These are phyloP conservation scores for Xylariaceae sp. DNA, from an alignment of 2,329 filamentous ascomycete species.

Conservation along the genomic window DNA sequence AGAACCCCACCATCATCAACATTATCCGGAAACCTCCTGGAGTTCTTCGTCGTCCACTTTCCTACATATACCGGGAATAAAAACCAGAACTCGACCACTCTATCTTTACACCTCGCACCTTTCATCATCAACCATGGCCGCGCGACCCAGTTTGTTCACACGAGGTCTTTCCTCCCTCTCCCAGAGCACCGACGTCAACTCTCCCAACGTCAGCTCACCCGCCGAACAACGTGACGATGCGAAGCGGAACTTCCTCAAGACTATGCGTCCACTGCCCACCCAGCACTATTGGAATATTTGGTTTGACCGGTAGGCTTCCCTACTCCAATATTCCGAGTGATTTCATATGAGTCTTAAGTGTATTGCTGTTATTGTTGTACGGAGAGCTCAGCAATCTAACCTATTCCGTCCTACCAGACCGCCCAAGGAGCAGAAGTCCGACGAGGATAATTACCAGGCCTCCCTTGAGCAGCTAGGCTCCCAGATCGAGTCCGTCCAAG, in stretches of 20 bases:
- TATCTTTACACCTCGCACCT: not conserved
- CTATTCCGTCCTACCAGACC: constrained; percentile 30
- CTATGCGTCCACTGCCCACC: constrained; percentile 65
- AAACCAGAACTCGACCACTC: not conserved
- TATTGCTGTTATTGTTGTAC: not conserved
- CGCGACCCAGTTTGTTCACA: constrained; percentile 55
- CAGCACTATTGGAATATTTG: constrained; percentile 77
- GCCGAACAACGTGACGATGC: constrained; percentile 70
- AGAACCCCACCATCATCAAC: constrained; percentile 15
- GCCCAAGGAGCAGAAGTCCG: constrained; percentile 40
- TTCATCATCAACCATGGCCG: constrained; percentile 43
- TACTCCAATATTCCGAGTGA: not conserved
- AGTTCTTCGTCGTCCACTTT: constrained; percentile 3
- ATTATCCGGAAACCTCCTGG: not conserved
- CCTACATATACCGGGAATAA: constrained; percentile 6
- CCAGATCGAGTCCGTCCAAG: constrained; percentile 73
- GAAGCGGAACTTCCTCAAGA: constrained; percentile 76
- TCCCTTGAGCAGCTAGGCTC: constrained; percentile 57
- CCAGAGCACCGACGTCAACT: constrained; percentile 54
- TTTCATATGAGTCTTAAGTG: not conserved
- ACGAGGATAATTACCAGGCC: constrained; percentile 43
- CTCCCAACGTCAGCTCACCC: constrained; percentile 58
- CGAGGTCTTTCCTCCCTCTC: constrained; percentile 58
- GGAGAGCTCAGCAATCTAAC: not conserved
- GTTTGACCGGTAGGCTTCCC: constrained; percentile 50